phyloP scores from a whole-genome alignment of 129 eudicot genomes.

The Artemisia annua region DNA sequence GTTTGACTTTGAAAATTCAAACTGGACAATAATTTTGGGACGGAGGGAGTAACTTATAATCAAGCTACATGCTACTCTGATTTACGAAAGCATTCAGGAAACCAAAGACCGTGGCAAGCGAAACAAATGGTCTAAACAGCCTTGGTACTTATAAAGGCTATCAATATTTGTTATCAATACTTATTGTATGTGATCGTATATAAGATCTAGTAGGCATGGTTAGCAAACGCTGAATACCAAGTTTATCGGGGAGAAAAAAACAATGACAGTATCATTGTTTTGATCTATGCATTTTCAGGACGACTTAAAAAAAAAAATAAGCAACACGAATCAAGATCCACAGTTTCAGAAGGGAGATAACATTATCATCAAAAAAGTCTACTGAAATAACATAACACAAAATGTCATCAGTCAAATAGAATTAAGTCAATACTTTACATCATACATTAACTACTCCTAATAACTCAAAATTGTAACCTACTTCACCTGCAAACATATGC shows the following conservation, averaged over 20 bases:
- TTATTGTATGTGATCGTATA: background rate
- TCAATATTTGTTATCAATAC: too few species aligned
- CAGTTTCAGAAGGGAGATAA: background rate
- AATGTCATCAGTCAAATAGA: slow-evolving; percentile 16
- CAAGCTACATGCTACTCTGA: background rate
- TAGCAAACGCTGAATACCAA: background rate
- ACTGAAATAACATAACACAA: slow-evolving; percentile 20
- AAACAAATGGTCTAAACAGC: too few species aligned
- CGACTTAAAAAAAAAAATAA: background rate
- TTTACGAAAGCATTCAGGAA: background rate
- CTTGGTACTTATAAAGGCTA: too few species aligned
- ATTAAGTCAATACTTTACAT: slow-evolving; percentile 33
- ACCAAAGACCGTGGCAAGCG: background rate
- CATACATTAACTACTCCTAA: slow-evolving; percentile 40
- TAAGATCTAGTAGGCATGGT: background rate
- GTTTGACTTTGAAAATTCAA: too few species aligned
- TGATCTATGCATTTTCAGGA: slow-evolving; percentile 6
- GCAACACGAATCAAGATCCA: background rate
- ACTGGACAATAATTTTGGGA: too few species aligned
- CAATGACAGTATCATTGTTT: background rate
- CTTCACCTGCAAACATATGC: slow-evolving; percentile 29
- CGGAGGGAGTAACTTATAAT: background rate
- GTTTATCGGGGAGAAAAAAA: background rate
- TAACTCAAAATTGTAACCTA: slow-evolving; percentile 39
- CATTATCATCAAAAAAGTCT: background rate